Evolutionary conservation across 352 stramenopile genomes (phyloP).

Genomic region (Globisporangium heterothallicum): DNA sequence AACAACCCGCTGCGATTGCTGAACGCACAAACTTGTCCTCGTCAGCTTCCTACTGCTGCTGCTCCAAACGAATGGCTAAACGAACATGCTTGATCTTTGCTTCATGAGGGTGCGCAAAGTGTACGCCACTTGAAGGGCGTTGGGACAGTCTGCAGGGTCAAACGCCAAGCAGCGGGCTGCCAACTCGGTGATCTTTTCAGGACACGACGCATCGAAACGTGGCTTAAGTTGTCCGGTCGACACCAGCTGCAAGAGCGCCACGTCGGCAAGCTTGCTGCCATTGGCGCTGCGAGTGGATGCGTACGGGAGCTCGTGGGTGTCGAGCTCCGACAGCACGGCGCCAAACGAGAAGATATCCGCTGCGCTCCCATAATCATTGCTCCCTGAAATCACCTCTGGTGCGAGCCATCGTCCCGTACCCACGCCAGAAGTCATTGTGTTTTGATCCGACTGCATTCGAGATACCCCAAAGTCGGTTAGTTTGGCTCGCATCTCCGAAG

Average conservation of each 20-base stretch:
- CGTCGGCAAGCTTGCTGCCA: slow-evolving; percentile 20
- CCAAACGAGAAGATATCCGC: slow-evolving; percentile 24
- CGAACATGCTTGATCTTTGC: not conserved
- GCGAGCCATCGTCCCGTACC: slow-evolving; percentile 20
- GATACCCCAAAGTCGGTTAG: slow-evolving; percentile 20
- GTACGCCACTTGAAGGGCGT: not conserved
- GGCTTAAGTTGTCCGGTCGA: slow-evolving; percentile 23
- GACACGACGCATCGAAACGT: slow-evolving; percentile 16
- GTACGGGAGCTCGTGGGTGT: slow-evolving; percentile 34
- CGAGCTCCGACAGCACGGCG: slow-evolving; percentile 34
- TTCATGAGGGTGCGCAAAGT: not conserved
- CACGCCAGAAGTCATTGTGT: slow-evolving; percentile 16
- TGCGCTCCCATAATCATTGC: slow-evolving; percentile 21
- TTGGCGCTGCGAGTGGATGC: slow-evolving; percentile 19
- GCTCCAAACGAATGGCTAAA: too few species aligned
- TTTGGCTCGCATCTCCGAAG: slow-evolving; percentile 13
- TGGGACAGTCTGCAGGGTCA: not conserved
- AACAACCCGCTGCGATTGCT: too few species aligned
- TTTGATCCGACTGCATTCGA: slow-evolving; percentile 7
- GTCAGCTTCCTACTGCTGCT: too few species aligned
- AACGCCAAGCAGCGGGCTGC: not conserved
- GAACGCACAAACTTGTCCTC: too few species aligned
- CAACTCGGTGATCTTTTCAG: not conserved
- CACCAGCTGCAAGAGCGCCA: slow-evolving; percentile 31
- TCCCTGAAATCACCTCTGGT: slow-evolving; percentile 23